Evolutionary conservation across 108 stramenopile genomes (phyloP), one percentile per base, ranked within the genome.

Genomic region (Stephanodiscus minutulus): DNA sequence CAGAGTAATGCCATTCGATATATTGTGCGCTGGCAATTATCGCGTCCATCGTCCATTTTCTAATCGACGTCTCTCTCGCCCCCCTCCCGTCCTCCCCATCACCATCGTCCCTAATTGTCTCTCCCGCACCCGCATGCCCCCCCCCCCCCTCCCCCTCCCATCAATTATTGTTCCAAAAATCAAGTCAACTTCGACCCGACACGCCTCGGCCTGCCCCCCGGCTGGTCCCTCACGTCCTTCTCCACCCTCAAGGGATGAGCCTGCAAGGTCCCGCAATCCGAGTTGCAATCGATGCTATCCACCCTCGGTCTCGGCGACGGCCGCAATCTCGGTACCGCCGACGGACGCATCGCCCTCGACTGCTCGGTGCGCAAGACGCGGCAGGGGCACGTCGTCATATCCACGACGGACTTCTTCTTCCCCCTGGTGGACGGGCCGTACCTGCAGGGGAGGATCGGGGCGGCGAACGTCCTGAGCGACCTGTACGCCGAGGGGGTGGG

Each of bases 171-270:
- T n/a, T n/a, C n/a, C n/a, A n/a, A n/a, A n/a, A n/a, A n/a, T n/a
- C n/a, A 86, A 64, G 87, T 87, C 15, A 75, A 82, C 71, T 92
- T 90, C 59, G 91, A 92, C 57, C 91, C 91, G 12, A 88, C 91
- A 18, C 57, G 72, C 28, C 63, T 92, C 31, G 87, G 87, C 29
- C 76, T 92, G n/a, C 88, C 91, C 22, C 49, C 79, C 18, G 66
- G 66, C 22, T 92, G 87, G 87, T 84, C 87, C 0, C 74, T 92
- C 63, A 90, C 89, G n/a, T 78, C 85, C 64, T 92, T 65, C 62
- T 87, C 85, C 25, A 63, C 73, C 54, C 85, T 94, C 48, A 94
- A 94, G 68, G 93, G 93, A 67, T 94, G 93, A 94, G 93, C 90
- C 85, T 94, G 93, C 76, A 94, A 94, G 80, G 84, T 94, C 67